Base-by-base conservation (phyloP, 495 filamentous ascomycete genomes). In the Xylaria nigripes region DNA sequence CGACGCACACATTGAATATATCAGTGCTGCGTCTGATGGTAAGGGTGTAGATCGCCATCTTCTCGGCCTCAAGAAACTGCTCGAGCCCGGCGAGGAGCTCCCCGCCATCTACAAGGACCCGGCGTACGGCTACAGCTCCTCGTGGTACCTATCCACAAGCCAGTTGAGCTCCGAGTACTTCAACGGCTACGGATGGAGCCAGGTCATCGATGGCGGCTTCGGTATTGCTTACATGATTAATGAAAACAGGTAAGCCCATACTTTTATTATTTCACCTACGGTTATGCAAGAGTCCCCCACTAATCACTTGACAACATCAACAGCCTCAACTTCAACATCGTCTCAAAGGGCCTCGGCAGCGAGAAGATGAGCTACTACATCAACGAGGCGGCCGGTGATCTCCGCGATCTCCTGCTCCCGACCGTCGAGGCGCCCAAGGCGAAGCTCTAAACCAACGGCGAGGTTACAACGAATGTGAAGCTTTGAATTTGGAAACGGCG, bases 221-320 rank as follows among this genome's bases (percentile, higher is more conserved):
- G 93, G 94, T 19, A 95, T 99, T 70, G 94, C 94, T 12, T 99
- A 99, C 63, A 99, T 99, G 94, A 96, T 99, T 64, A 99, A 99
- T 65, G 93, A 99, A 79, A 95, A 94, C 70, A 80, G 72, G 77
- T 79, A 66, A 70, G 74, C n/a, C n/a, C n/a, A n/a, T n/a, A n/a
- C n/a, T 70, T 65, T 53, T 25, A 24, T 34, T 18, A 22, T 58
- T 7, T 29, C 15, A 21, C 47, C 38, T 48, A 13, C 36, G 2
- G 4, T 40, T 1, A 16, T 18, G 5, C 36, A 40, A 16, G 32
- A 18, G 34, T 52, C 38, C 36, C 21, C 22, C 15, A 27, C 68
- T 60, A 67, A 45, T 24, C 15, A 22, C 8, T 24, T 50, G 2
- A 5, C 15, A 13, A 5, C 32, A 13, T 12, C 32, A 41, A 40